These are phyloP conservation scores for Endoconidiophora polonica DNA, from an alignment of 2,329 filamentous ascomycete species.

Conservation along the genomic window DNA sequence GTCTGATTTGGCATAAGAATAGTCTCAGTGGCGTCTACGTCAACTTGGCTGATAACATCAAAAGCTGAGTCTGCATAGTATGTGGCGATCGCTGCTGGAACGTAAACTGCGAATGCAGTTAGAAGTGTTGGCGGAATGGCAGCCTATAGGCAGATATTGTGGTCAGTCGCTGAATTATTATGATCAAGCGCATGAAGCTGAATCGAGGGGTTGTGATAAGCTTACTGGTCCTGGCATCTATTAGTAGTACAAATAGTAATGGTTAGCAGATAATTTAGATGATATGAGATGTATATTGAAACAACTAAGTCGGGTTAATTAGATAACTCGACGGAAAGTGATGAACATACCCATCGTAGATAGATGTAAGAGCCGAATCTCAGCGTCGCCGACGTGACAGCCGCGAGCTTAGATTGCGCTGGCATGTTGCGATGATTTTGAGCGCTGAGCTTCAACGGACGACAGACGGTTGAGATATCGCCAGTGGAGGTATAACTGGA, in stretches of 20 bases:
- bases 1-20: not conserved
- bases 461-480: not conserved
- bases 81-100: conserved; percentile 44
- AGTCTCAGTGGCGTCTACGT: conserved; percentile 36
- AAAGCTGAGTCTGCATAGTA: conserved; percentile 40
- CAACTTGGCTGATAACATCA: conserved; percentile 42
- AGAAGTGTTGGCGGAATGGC: conserved; percentile 24
- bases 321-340: not conserved
- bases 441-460: conserved; percentile 14
- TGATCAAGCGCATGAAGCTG: not conserved
- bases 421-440: conserved; percentile 13
- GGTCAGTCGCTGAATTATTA: not conserved
- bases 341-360: conserved; percentile 38
- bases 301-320: no score
- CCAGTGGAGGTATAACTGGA: not conserved
- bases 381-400: conserved; percentile 22
- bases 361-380: conserved; percentile 37
- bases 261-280: not conserved
- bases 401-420: conserved; percentile 16
- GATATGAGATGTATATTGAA: conserved; percentile 6
- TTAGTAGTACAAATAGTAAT: conserved; percentile 14
- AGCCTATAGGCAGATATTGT: conserved; percentile 12
- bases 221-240: conserved; percentile 20
- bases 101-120: conserved; percentile 48
- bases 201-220: not conserved